These are phyloP conservation scores for Cercospora beticola DNA, from an alignment of 2,329 filamentous ascomycete species.

Conservation along the genomic window DNA sequence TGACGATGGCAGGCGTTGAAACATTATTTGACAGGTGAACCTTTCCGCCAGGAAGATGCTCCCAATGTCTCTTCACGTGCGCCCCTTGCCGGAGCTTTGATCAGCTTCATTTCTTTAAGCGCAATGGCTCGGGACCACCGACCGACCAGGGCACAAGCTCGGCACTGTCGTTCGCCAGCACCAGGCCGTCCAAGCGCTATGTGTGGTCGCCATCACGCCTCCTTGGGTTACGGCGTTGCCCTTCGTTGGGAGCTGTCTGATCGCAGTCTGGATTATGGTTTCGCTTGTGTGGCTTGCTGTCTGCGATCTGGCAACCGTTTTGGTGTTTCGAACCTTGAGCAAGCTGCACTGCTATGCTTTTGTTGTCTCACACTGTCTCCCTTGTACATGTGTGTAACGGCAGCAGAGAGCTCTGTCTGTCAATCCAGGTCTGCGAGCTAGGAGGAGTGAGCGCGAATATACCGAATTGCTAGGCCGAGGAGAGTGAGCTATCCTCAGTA, in stretches of 20 bases:
- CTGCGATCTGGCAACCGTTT: constrained; percentile 18
- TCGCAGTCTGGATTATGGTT: constrained; percentile 14
- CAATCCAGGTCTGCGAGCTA: not conserved
- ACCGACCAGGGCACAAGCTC: constrained; percentile 19
- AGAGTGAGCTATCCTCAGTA: not conserved
- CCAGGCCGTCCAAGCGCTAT: constrained; percentile 19
- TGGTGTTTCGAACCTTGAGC: constrained; percentile 19
- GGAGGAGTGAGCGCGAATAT: not conserved
- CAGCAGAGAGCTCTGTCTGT: not conserved
- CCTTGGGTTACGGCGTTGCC: constrained; percentile 13
- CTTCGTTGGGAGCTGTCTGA: constrained; percentile 17
- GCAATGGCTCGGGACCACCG: constrained; percentile 27
- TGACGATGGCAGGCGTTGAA: not conserved
- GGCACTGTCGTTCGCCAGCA: constrained; percentile 10
- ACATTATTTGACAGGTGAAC: not conserved
- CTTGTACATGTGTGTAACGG: constrained; percentile 7
- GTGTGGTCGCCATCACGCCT: constrained; percentile 14
- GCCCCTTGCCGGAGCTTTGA: constrained; percentile 27
- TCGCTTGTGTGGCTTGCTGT: constrained; percentile 20
- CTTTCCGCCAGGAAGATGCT: not conserved
- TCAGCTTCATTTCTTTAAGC: constrained; percentile 33
- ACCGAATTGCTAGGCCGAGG: not conserved
- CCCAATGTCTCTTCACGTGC: constrained; percentile 15
- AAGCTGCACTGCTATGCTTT: constrained; percentile 8
- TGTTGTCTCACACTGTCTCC: not conserved